Evolutionary conservation across 1,139 yeast species (phyloP).

Genomic region (Suhomyces bolitotheri): DNA sequence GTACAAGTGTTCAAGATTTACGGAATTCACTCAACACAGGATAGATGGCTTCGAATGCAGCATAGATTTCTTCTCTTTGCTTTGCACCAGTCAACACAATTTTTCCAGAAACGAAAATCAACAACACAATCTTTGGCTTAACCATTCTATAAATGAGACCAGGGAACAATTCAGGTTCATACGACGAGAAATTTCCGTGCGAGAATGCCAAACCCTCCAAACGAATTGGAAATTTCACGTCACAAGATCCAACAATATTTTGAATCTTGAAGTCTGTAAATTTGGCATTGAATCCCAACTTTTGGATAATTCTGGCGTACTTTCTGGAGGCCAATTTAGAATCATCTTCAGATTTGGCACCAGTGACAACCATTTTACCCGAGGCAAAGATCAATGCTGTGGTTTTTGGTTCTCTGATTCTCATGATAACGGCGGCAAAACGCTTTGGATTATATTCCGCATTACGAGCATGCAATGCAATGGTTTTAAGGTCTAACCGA

Average conservation of each 20-base stretch:
- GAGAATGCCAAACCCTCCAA: conserved; percentile 96
- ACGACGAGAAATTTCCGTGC: conserved; percentile 98
- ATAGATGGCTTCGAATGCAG: conserved; percentile 96
- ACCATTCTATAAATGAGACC: conserved; percentile 99
- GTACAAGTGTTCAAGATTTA: conserved; percentile 51
- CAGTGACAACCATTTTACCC: conserved; percentile 99
- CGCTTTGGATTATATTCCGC: conserved; percentile 98
- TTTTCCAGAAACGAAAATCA: conserved; percentile 96
- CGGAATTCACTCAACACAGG: conserved; percentile 98
- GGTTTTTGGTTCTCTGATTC: conserved; percentile 98
- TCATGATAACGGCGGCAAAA: conserved; percentile 99
- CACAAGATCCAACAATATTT: conserved; percentile 98
- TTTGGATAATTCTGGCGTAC: conserved; percentile 96
- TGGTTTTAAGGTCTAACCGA: conserved; percentile 91
- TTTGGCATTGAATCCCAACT: conserved; percentile 93
- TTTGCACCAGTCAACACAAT: conserved; percentile 98
- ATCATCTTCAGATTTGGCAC: conserved; percentile 98
- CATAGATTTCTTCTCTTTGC: conserved; percentile 97
- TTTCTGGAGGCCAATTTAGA: conserved; percentile 95
- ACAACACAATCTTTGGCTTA: conserved; percentile 92
- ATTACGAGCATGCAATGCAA: conserved; percentile 97
- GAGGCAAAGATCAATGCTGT: conserved; percentile 97
- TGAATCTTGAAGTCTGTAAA: conserved; percentile 97
- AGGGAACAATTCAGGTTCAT: conserved; percentile 97
- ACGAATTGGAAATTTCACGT: conserved; percentile 95